A percentile compares a stretch with the other conserved stretches of the same genome.
Evolutionary conservation across 768 basidiomycete genomes (phyloP).

Genomic region (Tylopilus plumbeoviolaceoides): DNA sequence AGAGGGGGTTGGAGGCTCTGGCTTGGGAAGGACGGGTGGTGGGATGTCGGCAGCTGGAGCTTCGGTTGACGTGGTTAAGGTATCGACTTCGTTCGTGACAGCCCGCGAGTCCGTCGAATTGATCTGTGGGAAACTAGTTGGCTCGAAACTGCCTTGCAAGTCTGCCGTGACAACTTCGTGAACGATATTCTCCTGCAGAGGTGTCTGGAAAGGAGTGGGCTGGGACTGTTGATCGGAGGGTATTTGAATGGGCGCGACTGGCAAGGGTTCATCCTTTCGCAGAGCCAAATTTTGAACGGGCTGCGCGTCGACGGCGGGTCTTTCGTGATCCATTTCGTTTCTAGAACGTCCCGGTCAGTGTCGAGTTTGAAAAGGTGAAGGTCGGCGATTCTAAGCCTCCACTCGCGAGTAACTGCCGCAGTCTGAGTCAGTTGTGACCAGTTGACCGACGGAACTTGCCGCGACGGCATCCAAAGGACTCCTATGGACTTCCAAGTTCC

Average conservation of each 20-base stretch:
- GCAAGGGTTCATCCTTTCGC: conserved; percentile 7
- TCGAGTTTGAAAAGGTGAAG: neutral
- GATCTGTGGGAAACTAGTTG: neutral
- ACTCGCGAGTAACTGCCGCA: neutral
- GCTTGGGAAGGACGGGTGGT: conserved; percentile 8
- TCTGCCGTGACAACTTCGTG: neutral
- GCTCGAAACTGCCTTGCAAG: neutral
- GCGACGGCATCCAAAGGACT: neutral
- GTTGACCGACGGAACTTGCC: conserved; percentile 29
- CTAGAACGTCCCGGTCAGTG: neutral
- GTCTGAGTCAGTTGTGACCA: neutral
- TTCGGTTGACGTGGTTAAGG: neutral
- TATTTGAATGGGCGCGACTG: conserved; percentile 6
- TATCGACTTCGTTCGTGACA: conserved; percentile 2
- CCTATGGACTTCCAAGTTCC: conserved; percentile 39
- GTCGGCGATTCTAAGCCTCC: neutral
- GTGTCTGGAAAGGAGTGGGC: conserved; percentile 2
- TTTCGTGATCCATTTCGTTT: conserved; percentile 18
- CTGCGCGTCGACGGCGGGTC: conserved; percentile 3
- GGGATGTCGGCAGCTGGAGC: neutral
- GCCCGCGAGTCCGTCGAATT: neutral
- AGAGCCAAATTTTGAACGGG: neutral
- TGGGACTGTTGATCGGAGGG: conserved; percentile 6
- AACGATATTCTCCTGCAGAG: neutral
- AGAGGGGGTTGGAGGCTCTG: neutral